Evolutionary conservation across 2,329 filamentous ascomycete genomes (phyloP).

Genomic region (Aspergillus sp.): DNA sequence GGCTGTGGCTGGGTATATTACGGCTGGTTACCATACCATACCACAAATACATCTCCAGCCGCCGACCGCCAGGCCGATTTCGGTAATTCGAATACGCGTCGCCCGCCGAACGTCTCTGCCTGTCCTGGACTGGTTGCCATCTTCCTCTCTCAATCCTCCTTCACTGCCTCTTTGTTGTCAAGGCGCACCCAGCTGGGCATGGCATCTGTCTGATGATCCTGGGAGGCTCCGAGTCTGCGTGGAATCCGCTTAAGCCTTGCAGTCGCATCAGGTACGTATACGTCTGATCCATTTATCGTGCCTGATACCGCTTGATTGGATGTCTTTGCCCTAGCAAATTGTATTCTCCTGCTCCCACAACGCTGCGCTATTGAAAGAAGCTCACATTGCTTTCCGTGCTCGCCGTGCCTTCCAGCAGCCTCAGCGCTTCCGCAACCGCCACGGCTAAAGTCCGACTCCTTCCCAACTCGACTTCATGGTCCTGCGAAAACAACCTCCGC

Average conservation of each 20-base stretch:
- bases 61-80: too few species aligned
- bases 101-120: not conserved
- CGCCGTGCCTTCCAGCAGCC: not conserved
- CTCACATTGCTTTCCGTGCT: not conserved
- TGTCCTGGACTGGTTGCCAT: not conserved
- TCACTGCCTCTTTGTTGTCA: not conserved
- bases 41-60: too few species aligned
- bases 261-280: too few species aligned
- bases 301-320: not conserved
- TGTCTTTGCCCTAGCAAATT: not conserved
- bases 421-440: not conserved
- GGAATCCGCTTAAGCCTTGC: not conserved
- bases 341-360: not conserved
- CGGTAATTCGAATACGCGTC: too few species aligned
- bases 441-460: not conserved
- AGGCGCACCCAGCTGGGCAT: not conserved
- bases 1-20: not conserved
- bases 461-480: conserved; percentile 25
- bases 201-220: not conserved
- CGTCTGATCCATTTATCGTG: too few species aligned
- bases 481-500: conserved; percentile 30
- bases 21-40: not conserved
- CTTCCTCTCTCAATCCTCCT: not conserved
- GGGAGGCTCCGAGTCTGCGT: too few species aligned
- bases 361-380: too few species aligned